Evolutionary conservation across 345 rosid genomes (phyloP), one percentile per base, ranked within the genome.

Genomic region (Cochlearia excelsa): DNA sequence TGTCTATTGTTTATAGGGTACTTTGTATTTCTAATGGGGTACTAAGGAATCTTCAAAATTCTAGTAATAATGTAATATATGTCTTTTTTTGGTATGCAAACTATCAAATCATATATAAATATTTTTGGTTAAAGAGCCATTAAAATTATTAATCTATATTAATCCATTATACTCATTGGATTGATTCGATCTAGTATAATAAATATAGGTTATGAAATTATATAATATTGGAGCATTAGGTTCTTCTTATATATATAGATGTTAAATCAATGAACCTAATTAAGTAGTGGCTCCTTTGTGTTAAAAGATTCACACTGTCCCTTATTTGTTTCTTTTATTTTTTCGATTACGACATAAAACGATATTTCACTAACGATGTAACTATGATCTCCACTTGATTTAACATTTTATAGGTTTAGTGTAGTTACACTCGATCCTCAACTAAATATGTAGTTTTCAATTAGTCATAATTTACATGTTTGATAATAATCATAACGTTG

Each of bases 221-320:
- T n/a, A 8, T 34, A 29, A 50, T 63, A 57, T 56, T 57, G 69
- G 60, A 68, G 72, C 60, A 68, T 68, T 48, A 46, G 66, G 60
- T 68, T 68, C 72, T 68, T n/a, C n/a, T n/a, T n/a, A n/a, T n/a
- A n/a, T 67, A 46, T 51, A 38, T 52, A 38, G 46, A 52, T 11
- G 66, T 68, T 67, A 58, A 59, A 68, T 68, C 66, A 60, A 68
- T n/a, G n/a, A n/a, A n/a, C n/a, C n/a, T n/a, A n/a, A n/a, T n/a
- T n/a, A n/a, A n/a, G n/a, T n/a, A 68, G 72, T 68, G 72, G 54
- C 47, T 68, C 42, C 67, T 61, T 68, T 68, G 73, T 68, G 49
- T 68, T n/a, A n/a, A 60, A 68, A 68, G 73, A 68, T 68, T 68
- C 73, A 60, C 56, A 61, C 26, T 61, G 73, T 54, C 67, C n/a